Percentiles rank a stretch among this genome's conserved stretches.
phyloP scores from a whole-genome alignment of 192 early-diverging fungal species.

The Jimgerdemannia flammicorona region DNA sequence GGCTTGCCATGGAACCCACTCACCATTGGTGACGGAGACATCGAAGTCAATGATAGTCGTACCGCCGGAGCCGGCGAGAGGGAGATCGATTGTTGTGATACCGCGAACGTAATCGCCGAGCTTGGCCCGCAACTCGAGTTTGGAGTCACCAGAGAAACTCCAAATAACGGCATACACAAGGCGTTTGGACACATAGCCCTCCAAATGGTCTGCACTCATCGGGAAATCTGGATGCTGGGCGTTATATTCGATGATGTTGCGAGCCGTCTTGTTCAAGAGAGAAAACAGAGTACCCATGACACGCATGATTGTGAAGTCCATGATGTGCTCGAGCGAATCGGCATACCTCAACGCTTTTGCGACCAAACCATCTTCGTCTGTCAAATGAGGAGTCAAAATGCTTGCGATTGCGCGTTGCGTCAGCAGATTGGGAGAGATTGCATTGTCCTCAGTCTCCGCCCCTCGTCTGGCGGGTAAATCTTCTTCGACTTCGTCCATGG shows the following conservation, averaged over 20 bases:
- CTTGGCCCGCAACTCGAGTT: slow-evolving; percentile 60
- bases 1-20: slow-evolving; percentile 88
- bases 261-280: slow-evolving; percentile 83
- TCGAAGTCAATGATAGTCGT: slow-evolving; percentile 86
- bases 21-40: slow-evolving; percentile 70
- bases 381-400: slow-evolving; percentile 68
- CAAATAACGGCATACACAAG: slow-evolving; percentile 82
- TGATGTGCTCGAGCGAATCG: slow-evolving; percentile 83
- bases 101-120: slow-evolving; percentile 83
- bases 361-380: slow-evolving; percentile 66
- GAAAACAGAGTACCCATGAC: slow-evolving; percentile 87
- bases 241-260: slow-evolving; percentile 87
- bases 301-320: slow-evolving; percentile 93
- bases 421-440: slow-evolving; percentile 52
- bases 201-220: slow-evolving; percentile 70
- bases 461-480: slow-evolving; percentile 36
- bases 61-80: slow-evolving; percentile 36
- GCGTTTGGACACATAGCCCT: slow-evolving; percentile 79
- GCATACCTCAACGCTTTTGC: slow-evolving; percentile 67
- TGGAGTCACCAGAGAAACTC: slow-evolving; percentile 93
- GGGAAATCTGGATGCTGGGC: slow-evolving; percentile 93
- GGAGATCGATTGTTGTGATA: slow-evolving; percentile 73
- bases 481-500: slow-evolving; percentile 83
- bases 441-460: slow-evolving; percentile 36
- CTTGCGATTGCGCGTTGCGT: slow-evolving; percentile 77